Evolutionary conservation across 1,284 basidiomycete genomes (phyloP).

Genomic region (Heterobasidion annosum): DNA sequence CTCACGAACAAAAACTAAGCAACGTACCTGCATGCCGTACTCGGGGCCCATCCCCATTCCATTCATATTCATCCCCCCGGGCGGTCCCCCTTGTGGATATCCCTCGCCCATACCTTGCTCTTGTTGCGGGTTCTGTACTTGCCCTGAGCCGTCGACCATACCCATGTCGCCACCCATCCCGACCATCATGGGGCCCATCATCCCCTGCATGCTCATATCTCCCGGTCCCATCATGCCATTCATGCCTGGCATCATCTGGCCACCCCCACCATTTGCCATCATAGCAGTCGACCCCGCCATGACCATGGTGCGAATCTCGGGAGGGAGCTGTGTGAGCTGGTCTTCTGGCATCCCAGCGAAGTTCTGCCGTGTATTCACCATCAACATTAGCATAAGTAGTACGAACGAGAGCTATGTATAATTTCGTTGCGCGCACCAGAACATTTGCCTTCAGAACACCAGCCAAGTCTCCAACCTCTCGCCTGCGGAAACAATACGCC

Average conservation of each 20-base stretch:
- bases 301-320: slow-evolving; percentile 76
- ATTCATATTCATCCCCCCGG: slow-evolving; percentile 40
- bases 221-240: slow-evolving; percentile 37
- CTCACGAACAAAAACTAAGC: neutral
- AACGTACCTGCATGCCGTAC: slow-evolving; percentile 33
- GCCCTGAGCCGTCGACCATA: slow-evolving; percentile 22
- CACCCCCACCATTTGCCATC: slow-evolving; percentile 52
- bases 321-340: slow-evolving; percentile 62
- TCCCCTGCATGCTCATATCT: slow-evolving; percentile 31
- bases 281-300: slow-evolving; percentile 68
- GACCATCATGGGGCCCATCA: slow-evolving; percentile 29
- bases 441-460: slow-evolving; percentile 72
- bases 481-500: slow-evolving; percentile 80
- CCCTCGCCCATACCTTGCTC: slow-evolving; percentile 25
- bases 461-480: slow-evolving; percentile 74
- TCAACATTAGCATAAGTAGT: neutral
- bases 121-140: slow-evolving; percentile 33
- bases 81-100: slow-evolving; percentile 13
- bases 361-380: slow-evolving; percentile 34
- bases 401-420: neutral
- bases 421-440: slow-evolving; percentile 32
- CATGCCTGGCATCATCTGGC: slow-evolving; percentile 50
- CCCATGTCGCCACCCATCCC: slow-evolving; percentile 14
- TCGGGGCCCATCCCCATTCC: slow-evolving; percentile 40
- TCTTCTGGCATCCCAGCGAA: slow-evolving; percentile 78